A percentile compares a stretch with the other conserved stretches of the same genome.
These are phyloP conservation scores for Rhodotorula taiwanensis DNA, from an alignment of 768 basidiomycete species.

Conservation along the genomic window DNA sequence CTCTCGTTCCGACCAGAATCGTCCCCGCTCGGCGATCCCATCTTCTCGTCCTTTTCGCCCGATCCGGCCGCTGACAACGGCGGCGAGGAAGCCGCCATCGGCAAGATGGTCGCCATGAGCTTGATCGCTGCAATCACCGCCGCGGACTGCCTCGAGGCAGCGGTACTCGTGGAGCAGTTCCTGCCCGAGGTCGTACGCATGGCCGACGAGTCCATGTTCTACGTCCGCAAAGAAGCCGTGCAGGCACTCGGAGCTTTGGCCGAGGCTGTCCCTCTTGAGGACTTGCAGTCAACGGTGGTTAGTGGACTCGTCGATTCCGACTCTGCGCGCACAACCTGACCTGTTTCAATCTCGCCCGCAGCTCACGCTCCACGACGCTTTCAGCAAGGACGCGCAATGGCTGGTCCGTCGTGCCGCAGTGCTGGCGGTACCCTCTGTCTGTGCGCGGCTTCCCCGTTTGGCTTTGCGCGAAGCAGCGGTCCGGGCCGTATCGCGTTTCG, in stretches of 20 bases:
- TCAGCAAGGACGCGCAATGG: constrained; percentile 63
- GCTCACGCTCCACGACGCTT: constrained; percentile 70
- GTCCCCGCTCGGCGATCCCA: constrained; percentile 12
- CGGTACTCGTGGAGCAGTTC: constrained; percentile 32
- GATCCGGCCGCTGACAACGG: constrained; percentile 47
- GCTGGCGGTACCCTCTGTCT: constrained; percentile 73
- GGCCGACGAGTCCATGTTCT: constrained; percentile 48
- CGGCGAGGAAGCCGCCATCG: constrained; percentile 78
- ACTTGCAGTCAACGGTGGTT: constrained; percentile 54
- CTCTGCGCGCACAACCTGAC: background rate
- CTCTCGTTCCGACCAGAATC: constrained; percentile 20
- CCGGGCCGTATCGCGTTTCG: constrained; percentile 58
- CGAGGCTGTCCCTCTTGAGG: constrained; percentile 72
- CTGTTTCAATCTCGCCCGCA: constrained; percentile 45
- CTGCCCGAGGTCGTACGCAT: constrained; percentile 39
- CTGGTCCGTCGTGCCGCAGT: constrained; percentile 83
- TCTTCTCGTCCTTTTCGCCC: constrained; percentile 29
- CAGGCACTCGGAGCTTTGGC: constrained; percentile 82
- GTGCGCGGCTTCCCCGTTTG: constrained; percentile 57
- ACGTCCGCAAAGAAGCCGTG: constrained; percentile 77
- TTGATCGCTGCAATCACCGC: constrained; percentile 35
- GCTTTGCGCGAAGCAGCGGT: constrained; percentile 62
- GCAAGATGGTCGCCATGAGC: constrained; percentile 84
- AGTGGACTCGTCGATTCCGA: background rate
- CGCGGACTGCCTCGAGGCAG: constrained; percentile 27